phyloP scores from a whole-genome alignment of 169 alveolate genomes.

The Hepatocystis sp. region DNA sequence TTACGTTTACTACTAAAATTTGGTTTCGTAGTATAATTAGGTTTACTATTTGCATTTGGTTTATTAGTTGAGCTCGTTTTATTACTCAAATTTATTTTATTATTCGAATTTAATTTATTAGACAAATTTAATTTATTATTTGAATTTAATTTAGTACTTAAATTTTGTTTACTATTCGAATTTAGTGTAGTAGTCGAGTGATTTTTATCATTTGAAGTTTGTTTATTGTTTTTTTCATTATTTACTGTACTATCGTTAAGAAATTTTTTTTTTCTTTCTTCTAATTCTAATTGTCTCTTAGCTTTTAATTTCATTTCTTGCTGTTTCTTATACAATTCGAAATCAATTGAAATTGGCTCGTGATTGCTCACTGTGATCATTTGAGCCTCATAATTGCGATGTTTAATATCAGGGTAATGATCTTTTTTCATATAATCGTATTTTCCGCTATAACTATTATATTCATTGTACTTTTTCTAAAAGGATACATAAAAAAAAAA shows the following conservation, averaged over 20 bases:
- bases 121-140: not conserved
- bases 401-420: constrained; percentile 6
- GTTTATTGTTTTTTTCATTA: constrained; percentile 15
- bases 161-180: not conserved
- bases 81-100: no score
- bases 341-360: constrained; percentile 63
- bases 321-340: constrained; percentile 57
- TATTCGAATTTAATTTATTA: not conserved
- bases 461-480: constrained; percentile 36
- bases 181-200: not conserved
- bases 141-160: not conserved
- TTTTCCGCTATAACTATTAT: constrained; percentile 12
- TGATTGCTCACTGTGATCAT: constrained; percentile 10
- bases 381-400: constrained; percentile 16
- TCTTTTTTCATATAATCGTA: constrained; percentile 39
- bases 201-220: not conserved
- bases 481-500: constrained; percentile 5
- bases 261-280: constrained; percentile 33
- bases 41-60: not conserved
- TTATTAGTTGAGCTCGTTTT: not conserved
- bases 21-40: constrained; percentile 10
- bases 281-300: constrained; percentile 11
- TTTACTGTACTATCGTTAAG: constrained; percentile 12
- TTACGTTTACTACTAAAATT: not conserved
- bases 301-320: constrained; percentile 66